phyloP scores from a whole-genome alignment of 202 grass and related monocot genomes.

The Digitaria exilis region DNA sequence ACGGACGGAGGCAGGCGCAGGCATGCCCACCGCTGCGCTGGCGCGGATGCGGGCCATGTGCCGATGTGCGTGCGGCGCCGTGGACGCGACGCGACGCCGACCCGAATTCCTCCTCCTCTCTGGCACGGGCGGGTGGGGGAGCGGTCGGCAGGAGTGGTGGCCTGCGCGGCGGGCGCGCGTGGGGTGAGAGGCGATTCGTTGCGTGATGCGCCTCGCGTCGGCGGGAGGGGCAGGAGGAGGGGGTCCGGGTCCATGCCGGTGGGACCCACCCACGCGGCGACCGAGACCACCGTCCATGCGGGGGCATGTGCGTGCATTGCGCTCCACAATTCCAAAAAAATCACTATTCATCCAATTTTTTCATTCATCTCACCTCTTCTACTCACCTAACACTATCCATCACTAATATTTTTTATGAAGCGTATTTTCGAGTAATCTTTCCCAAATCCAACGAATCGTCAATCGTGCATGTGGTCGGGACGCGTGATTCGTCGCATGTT shows the following conservation, averaged over 20 bases:
- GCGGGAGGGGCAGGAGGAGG: neutral
- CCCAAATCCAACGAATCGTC: too few relatives aligned
- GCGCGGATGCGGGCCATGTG: neutral
- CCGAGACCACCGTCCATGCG: constrained; percentile 34
- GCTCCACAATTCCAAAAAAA: too few relatives aligned
- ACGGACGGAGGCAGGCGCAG: neutral
- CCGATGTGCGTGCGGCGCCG: neutral
- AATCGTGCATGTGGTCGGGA: too few relatives aligned
- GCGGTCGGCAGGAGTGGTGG: neutral
- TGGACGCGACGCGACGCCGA: neutral
- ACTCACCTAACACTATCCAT: too few relatives aligned
- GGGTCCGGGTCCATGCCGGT: neutral
- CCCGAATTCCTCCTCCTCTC: neutral
- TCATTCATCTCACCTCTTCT: too few relatives aligned
- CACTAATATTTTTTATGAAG: too few relatives aligned
- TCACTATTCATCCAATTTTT: too few relatives aligned
- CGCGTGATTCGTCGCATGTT: too few relatives aligned
- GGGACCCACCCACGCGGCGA: constrained; percentile 19
- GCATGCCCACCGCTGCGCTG: neutral
- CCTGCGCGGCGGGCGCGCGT: neutral
- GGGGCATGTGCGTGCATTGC: constrained; percentile 41
- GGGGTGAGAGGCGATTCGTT: neutral
- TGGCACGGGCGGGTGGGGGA: neutral
- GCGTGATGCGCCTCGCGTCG: constrained; percentile 18
- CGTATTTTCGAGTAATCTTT: too few relatives aligned